Conservation (phyloP, 202 grass and related monocot species). For the Setaria viridis region DNA sequence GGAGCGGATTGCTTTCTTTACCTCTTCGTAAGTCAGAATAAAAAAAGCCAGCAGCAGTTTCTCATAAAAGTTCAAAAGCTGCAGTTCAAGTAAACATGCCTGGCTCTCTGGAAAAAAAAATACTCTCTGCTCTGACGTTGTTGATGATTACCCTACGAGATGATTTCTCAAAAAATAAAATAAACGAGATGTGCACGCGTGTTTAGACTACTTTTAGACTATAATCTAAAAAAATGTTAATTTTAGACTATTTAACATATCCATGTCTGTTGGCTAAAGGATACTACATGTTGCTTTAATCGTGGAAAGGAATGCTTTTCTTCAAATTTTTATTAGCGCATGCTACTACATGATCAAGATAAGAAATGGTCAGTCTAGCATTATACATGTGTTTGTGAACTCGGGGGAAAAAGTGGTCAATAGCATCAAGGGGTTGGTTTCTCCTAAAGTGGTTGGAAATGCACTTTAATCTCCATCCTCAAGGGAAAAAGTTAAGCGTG, state of each 20-base stretch:
- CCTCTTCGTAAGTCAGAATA: no score
- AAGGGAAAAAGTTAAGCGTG: neutral
- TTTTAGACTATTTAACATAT: neutral
- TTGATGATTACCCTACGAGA: neutral
- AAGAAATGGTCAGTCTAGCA: slow-evolving; percentile 4
- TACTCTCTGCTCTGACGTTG: neutral
- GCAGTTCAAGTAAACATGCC: no score
- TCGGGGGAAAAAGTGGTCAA: neutral
- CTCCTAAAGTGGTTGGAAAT: neutral
- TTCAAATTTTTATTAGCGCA: neutral
- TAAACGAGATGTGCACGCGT: neutral
- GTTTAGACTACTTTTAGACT: neutral
- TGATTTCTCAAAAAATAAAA: neutral
- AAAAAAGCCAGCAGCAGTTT: no score
- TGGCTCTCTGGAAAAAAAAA: neutral
- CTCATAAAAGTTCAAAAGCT: no score
- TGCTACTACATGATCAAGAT: neutral
- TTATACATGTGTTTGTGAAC: neutral
- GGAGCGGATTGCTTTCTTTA: neutral
- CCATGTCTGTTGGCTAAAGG: neutral
- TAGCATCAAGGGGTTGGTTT: neutral
- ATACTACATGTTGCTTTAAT: neutral
- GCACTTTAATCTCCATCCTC: neutral
- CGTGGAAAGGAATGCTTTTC: neutral
- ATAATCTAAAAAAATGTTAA: neutral